These are phyloP conservation scores for Ganoderma lucidum DNA, from an alignment of 1,284 basidiomycete genomes.

Conservation along the genomic window DNA sequence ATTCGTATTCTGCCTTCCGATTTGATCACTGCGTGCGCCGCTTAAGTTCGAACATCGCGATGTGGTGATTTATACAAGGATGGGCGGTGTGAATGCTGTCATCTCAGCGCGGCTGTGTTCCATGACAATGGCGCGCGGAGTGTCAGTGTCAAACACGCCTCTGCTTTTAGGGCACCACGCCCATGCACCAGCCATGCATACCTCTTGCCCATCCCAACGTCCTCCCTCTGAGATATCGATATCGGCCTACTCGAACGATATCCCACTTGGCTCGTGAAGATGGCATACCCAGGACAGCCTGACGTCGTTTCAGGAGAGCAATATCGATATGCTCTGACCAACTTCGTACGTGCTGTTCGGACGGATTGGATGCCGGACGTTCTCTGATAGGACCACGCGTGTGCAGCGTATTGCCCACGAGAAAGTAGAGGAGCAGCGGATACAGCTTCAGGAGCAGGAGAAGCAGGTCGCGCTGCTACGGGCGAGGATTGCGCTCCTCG, in stretches of 20 bases:
- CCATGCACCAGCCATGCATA: slow-evolving; percentile 11
- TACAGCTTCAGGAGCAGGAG: slow-evolving; percentile 83
- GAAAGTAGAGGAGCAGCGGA: slow-evolving; percentile 82
- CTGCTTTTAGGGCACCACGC: slow-evolving; percentile 13
- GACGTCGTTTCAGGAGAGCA: slow-evolving; percentile 76
- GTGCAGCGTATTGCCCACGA: slow-evolving; percentile 82
- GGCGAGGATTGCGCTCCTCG: slow-evolving; percentile 73
- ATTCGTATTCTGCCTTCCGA: not conserved
- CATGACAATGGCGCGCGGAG: slow-evolving; percentile 8
- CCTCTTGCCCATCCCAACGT: not conserved
- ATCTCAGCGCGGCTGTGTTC: slow-evolving; percentile 17
- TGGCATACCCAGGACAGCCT: slow-evolving; percentile 34
- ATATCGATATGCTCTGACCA: slow-evolving; percentile 80
- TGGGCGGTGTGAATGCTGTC: slow-evolving; percentile 9
- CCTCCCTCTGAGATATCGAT: not conserved
- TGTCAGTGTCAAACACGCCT: slow-evolving; percentile 9
- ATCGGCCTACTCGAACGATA: not conserved
- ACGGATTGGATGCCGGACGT: not conserved
- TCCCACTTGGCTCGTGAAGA: not conserved
- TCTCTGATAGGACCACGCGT: not conserved
- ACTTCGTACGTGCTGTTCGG: slow-evolving; percentile 65
- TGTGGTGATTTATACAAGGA: not conserved
- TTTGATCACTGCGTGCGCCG: not conserved
- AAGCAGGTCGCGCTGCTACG: slow-evolving; percentile 77
- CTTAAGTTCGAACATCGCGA: not conserved